Evolutionary conservation across 2,329 filamentous ascomycete species (phyloP), one percentile per base, ranked within the genome.

Genomic region (Trichoderma sp.): DNA sequence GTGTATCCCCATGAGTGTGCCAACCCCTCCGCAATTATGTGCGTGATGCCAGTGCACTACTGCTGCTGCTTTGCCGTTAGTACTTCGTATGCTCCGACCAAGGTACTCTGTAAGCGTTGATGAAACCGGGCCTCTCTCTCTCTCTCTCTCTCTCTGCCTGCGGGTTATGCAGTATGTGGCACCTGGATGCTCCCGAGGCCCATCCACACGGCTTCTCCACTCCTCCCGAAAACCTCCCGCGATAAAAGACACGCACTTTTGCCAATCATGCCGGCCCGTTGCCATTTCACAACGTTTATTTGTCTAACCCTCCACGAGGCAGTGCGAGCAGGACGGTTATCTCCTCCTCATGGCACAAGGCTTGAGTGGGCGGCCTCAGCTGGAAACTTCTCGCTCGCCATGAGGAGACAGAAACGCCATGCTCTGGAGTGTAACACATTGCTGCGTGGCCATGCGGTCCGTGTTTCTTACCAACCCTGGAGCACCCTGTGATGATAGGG

Each of bases 201-300:
- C 53, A 64, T 64, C 60, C 50, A 61, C 65, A 54, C 42, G 57
- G 42, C 34, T 56, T 61, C 65, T 45, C 56, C 65, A 67, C 54
- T 56, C 64, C 32, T 67, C 64, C 39, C 54, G 64, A 64, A 32
- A 54, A 54, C 27, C 50, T 54, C 60, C 60, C 60, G 60, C 60
- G 35, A 48, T 17, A 34, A 35, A 37, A 22, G 34, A 32, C 50
- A 34, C 19, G 27, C 42, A 15, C n/a, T 52, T 5, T 42, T 60
- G 22, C 54, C 56, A 52, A 54, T 54, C 52, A 19, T 13, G 52
- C 4, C 9, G 25, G 8, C 19, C 45, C 29, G n/a, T 48, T 42
- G 19, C 10, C n/a, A 34, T 54, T 32, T 22, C 57, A 56, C 65
- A 61, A 53, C 48, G 35, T 56, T 60, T 29, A 61, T 56, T 56